These are phyloP conservation scores for Leccinum fallax DNA, from an alignment of 1,284 basidiomycete species.

Conservation along the genomic window DNA sequence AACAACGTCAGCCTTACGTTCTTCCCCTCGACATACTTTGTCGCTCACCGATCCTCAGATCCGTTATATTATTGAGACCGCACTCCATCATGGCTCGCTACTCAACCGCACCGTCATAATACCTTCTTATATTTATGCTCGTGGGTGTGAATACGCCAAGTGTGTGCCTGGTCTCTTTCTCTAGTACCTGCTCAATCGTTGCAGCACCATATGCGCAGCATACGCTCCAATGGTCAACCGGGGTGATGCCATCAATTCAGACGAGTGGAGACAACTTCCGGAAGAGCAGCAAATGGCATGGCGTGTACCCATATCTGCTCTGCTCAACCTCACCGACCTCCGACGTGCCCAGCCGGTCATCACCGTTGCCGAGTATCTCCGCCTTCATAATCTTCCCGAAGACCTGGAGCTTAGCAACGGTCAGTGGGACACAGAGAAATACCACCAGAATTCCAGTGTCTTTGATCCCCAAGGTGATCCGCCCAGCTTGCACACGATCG, in stretches of 20 bases:
- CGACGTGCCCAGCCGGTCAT: constrained; percentile 43
- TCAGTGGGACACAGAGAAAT: constrained; percentile 39
- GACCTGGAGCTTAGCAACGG: constrained; percentile 41
- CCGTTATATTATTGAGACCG: constrained; percentile 44
- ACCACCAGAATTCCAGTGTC: constrained; percentile 24
- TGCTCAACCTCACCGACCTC: constrained; percentile 49
- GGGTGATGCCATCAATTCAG: constrained; percentile 40
- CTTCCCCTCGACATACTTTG: neutral
- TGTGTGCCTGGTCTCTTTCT: constrained; percentile 13
- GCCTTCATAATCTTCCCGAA: constrained; percentile 41
- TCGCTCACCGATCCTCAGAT: constrained; percentile 30
- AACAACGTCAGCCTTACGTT: constrained; percentile 31
- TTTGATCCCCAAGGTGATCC: constrained; percentile 20
- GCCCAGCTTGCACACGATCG: constrained; percentile 38
- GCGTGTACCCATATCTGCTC: constrained; percentile 42
- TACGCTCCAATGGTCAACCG: constrained; percentile 44
- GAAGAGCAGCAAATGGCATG: constrained; percentile 46
- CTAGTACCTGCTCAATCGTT: neutral
- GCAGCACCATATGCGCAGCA: constrained; percentile 34
- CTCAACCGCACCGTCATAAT: constrained; percentile 42
- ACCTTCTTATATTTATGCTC: constrained; percentile 44
- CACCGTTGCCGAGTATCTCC: constrained; percentile 45
- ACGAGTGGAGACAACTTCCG: constrained; percentile 46
- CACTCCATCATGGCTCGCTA: constrained; percentile 41
- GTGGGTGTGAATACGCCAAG: constrained; percentile 42